Conservation (phyloP, 164 flowering plant species). For the Houttuynia cordata region DNA sequence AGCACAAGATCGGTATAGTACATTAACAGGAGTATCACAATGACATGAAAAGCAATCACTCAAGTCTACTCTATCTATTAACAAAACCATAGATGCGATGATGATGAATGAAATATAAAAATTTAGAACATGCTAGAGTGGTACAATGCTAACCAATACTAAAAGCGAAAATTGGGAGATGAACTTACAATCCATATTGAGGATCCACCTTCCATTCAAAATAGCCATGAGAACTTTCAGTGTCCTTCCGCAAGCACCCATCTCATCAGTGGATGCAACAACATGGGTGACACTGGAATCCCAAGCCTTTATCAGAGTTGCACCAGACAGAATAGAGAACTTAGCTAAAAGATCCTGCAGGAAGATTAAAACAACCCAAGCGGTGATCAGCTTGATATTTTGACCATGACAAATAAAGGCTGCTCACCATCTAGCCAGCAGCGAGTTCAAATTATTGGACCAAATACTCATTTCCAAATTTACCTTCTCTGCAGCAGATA, state of each 20-base stretch:
- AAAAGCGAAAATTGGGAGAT: neutral
- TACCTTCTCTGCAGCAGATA: constrained; percentile 74
- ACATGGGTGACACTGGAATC: constrained; percentile 50
- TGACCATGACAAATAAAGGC: neutral
- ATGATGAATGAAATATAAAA: no score
- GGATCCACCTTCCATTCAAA: constrained; percentile 50
- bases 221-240: constrained; percentile 57
- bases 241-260: constrained; percentile 49
- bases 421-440: no score
- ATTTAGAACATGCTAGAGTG: no score
- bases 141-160: no score
- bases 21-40: no score
- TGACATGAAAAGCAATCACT: no score
- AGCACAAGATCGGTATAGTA: no score
- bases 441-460: no score
- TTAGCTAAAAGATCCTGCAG: constrained; percentile 40
- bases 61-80: no score
- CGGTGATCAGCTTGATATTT: neutral
- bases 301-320: constrained; percentile 39
- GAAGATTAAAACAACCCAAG: neutral
- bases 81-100: no score
- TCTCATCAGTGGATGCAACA: constrained; percentile 47
- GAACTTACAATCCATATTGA: constrained; percentile 48
- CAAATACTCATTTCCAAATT: neutral
- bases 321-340: constrained; percentile 33